Evolutionary conservation across 371 early-diverging fungal species (phyloP).

Genomic region (Syncephalastrum sp.): DNA sequence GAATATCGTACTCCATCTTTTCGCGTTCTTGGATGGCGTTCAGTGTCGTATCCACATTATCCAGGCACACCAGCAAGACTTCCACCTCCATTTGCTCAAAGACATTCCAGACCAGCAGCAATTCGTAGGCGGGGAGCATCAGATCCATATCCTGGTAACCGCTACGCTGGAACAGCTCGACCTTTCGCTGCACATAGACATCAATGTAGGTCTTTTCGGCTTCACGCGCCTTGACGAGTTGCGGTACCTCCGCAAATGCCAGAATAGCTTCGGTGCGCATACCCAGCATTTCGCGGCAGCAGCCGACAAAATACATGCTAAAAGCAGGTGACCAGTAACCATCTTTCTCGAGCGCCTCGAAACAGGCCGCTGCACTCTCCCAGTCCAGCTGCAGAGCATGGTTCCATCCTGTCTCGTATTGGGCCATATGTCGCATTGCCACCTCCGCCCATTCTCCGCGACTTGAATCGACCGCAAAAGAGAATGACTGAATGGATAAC

Average conservation of each 20-base stretch:
- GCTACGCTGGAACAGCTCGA: conserved; percentile 38
- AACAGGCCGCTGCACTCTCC: conserved; percentile 33
- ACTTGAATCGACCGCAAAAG: conserved; percentile 20
- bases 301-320: conserved; percentile 46
- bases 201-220: conserved; percentile 34
- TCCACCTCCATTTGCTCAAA: conserved; percentile 43
- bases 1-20: conserved; percentile 22
- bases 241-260: conserved; percentile 37
- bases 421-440: conserved; percentile 26
- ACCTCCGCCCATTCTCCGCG: conserved; percentile 27
- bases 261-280: conserved; percentile 32
- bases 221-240: conserved; percentile 15
- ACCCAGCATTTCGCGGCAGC: conserved; percentile 35
- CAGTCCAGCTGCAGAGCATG: conserved; percentile 45
- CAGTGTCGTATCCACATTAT: conserved; percentile 30
- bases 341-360: conserved; percentile 36
- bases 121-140: conserved; percentile 44
- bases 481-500: conserved; percentile 28
- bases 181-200: conserved; percentile 42
- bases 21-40: conserved; percentile 26
- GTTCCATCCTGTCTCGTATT: conserved; percentile 49
- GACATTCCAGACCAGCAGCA: conserved; percentile 49
- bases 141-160: conserved; percentile 45
- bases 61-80: conserved; percentile 23
- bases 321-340: conserved; percentile 47